These are phyloP conservation scores for Solanum stenotomum DNA, from an alignment of 257 asterid species.

Conservation along the genomic window DNA sequence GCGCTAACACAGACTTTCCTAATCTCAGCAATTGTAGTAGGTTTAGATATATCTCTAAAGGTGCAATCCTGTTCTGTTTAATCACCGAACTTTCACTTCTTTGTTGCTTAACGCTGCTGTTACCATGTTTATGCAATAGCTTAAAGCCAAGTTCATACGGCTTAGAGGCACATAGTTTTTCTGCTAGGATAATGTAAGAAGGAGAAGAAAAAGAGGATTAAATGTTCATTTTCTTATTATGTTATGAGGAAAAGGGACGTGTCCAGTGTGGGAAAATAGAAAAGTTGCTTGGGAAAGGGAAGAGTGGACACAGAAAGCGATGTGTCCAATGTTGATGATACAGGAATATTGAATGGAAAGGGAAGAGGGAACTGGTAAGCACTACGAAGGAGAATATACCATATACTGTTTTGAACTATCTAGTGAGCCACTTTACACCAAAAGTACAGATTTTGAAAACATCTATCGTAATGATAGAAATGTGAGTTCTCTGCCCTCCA, in stretches of 20 bases:
- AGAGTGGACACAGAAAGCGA: background rate
- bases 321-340: background rate
- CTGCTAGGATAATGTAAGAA: background rate
- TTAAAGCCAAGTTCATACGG: background rate
- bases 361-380: background rate
- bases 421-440: background rate
- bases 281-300: background rate
- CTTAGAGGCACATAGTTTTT: background rate
- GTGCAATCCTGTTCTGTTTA: background rate
- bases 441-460: background rate
- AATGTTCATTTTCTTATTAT: background rate
- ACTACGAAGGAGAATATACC: background rate
- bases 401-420: background rate
- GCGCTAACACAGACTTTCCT: constrained; percentile 33
- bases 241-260: background rate
- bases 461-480: background rate
- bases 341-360: background rate
- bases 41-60: constrained; percentile 31
- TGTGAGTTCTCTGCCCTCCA: background rate
- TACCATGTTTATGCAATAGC: background rate
- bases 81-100: background rate
- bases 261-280: background rate
- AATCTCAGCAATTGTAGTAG: constrained; percentile 30
- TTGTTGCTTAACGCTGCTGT: background rate
- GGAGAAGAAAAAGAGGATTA: background rate